Base-by-base conservation (phyloP, 2,329 filamentous ascomycete species). In the Massarina eburnea region DNA sequence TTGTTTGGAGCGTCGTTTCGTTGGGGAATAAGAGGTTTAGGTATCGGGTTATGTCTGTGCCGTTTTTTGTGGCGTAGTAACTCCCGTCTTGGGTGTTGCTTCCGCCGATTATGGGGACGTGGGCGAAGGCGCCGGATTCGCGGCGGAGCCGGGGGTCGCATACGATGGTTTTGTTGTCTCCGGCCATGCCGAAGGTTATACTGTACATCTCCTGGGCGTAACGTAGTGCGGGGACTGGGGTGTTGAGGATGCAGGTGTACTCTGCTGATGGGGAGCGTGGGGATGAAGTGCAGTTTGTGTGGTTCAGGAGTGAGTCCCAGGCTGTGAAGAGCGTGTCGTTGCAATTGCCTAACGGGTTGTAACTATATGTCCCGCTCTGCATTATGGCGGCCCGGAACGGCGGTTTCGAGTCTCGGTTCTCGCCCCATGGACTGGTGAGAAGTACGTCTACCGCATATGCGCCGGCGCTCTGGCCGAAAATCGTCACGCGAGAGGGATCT, bases 401-500 rank as follows among this genome's bases (percentile, higher is more conserved):
- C 1, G 50, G 48, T 12, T 48, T 44, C n/a, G n/a, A n/a, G n/a
- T n/a, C n/a, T n/a, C n/a, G 12, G n/a, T 41, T 18, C 7, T 49
- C 47, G 2, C 52, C 50, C 46, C 46, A 48, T 19, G 50, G 48
- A 3, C 57, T 59, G 1, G 61, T 61, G 12, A 64, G 38, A 1
- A 60, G 35, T n/a, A 50, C 45, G 29, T 59, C 57, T 12, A 55
- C 42, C 4, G 56, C 44, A 27, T 53, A 51, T 8, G 46, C 55
- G 17, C 62, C 62, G 8, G 61, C 61, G n/a, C 58, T 61, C 41
- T 64, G 53, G 3, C 59, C 62, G 35, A 64, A 63, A 5, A 81
- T 70, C 0, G 77, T 81, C 24, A 81, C 76, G 22, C 76, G 73
- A 7, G 54, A 50, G 0, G 64, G 51, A 59, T 80, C 69, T 3